Conservation (phyloP, 2,329 filamentous ascomycete genomes). For the Pseudocercospora macadamiae region DNA sequence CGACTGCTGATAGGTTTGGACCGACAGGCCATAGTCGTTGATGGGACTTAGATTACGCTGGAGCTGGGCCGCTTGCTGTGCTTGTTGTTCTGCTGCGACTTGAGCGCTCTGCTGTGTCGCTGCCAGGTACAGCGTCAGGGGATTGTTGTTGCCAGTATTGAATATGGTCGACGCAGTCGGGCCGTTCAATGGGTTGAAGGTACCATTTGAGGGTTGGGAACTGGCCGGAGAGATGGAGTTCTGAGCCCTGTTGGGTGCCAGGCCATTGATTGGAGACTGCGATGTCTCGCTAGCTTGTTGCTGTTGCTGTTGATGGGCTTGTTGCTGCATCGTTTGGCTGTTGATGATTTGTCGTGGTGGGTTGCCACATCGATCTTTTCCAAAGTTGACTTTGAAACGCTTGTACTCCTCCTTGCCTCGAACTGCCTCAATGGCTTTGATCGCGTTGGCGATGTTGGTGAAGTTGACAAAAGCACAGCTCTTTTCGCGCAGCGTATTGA, state of each 20-base stretch:
- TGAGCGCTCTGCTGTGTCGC: constrained; percentile 68
- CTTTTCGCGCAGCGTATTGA: constrained; percentile 96
- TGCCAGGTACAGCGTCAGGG: constrained; percentile 85
- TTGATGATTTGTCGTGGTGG: constrained; percentile 82
- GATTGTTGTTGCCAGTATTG: constrained; percentile 79
- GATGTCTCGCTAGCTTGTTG: constrained; percentile 59
- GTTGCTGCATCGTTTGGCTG: constrained; percentile 58
- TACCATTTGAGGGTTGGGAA: constrained; percentile 61
- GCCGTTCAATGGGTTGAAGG: constrained; percentile 62
- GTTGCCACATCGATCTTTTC: constrained; percentile 97
- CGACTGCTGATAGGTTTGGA: constrained; percentile 39
- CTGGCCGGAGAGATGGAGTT: constrained; percentile 65
- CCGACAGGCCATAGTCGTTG: constrained; percentile 1
- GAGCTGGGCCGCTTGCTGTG: constrained; percentile 59
- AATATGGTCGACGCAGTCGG: constrained; percentile 73
- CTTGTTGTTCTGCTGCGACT: constrained; percentile 38
- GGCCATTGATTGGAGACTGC: constrained; percentile 60
- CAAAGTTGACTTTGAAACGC: constrained; percentile 99
- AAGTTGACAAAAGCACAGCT: constrained; percentile 99
- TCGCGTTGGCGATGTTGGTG: constrained; percentile 98
- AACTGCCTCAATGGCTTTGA: constrained; percentile 97
- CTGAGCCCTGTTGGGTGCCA: constrained; percentile 58
- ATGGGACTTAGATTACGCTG: constrained; percentile 33
- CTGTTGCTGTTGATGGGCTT: constrained; percentile 69
- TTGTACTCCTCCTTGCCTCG: constrained; percentile 94